Evolutionary conservation across 2,329 filamentous ascomycete genomes (phyloP), one percentile per base, ranked within the genome.

Genomic region (Pezicula carpinea): DNA sequence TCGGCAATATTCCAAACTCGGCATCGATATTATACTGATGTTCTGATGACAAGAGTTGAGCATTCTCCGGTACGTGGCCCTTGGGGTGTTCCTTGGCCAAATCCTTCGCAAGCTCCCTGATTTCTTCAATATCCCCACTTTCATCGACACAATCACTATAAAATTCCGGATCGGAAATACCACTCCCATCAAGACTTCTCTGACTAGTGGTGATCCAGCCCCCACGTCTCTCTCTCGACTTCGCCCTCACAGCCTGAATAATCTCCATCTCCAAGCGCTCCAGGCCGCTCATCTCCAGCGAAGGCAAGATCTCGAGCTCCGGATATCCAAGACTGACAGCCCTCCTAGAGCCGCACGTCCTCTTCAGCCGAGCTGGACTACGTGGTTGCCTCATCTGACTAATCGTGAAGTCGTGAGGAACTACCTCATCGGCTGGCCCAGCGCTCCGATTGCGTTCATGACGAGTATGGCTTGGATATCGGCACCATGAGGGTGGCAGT

Each of bases 401-500:
- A 23, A 46, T 47, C 7, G 56, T 59, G 35, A 57, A 60, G 38
- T 64, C 60, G 15, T 49, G 51, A 3, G 49, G 23, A 19, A 56
- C 48, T 18, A 62, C 48, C 2, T 35, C 21, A 21, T 60, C 50
- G 1, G 19, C 32, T 4, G 47, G 21, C 14, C 48, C 53, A 18
- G 53, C 56, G 44, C 52, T 57, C 13, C 38, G 29, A 23, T 40
- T 52, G 23, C 60, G 51, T 39, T 56, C 52, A n/a, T 49, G 31
- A 2, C 60, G 56, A 36, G 48, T 50, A 31, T 63, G 59, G 23
- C 54, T 61, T 4, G 56, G 53, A 38, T 52, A 64, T 17, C 52
- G 49, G 33, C 59, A 53, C 61, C 61, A 64, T 8, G 53, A 48
- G 6, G 48, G 48, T 14, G 61, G 61, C 44, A 54, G 61, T 38